A percentile compares a stretch with the other conserved stretches of the same genome.
Conservation (phyloP, 2,329 filamentous ascomycete genomes). For the Fusarium sp. region DNA sequence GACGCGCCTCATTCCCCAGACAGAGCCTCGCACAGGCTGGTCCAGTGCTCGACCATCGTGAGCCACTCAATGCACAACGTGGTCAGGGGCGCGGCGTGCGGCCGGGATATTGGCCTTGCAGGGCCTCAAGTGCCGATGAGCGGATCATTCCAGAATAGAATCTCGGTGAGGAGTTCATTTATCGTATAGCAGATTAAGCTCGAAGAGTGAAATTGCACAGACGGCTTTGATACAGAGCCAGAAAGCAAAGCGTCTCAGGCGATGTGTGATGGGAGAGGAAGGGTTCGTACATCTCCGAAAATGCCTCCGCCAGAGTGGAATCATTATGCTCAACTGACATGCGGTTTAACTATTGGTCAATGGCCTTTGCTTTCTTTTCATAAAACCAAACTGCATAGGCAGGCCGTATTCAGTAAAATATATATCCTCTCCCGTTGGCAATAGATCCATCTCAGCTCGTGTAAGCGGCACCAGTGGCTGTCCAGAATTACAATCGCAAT, state of each 20-base stretch:
- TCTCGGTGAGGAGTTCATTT: constrained; percentile 27
- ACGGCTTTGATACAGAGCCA: constrained; percentile 21
- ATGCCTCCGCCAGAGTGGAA: background rate
- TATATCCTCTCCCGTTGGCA: too few species aligned
- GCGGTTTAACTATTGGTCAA: background rate
- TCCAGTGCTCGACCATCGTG: constrained; percentile 21
- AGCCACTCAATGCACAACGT: constrained; percentile 46
- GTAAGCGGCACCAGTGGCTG: constrained; percentile 4
- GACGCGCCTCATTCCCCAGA: constrained; percentile 35
- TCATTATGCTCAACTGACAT: too few species aligned
- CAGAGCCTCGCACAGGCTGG: constrained; percentile 25
- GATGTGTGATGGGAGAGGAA: constrained; percentile 26
- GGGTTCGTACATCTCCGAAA: constrained; percentile 13
- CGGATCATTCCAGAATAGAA: constrained; percentile 28
- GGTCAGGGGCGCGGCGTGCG: constrained; percentile 25
- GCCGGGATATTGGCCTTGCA: constrained; percentile 14
- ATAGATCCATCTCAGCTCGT: background rate
- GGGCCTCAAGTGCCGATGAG: constrained; percentile 10
- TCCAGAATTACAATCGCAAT: background rate
- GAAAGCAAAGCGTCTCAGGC: constrained; percentile 9
- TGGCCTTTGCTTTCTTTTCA: too few species aligned
- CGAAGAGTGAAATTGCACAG: constrained; percentile 7
- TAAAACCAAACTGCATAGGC: too few species aligned
- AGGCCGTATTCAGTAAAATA: too few species aligned
- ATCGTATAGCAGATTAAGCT: constrained; percentile 21